Evolutionary conservation across 306 rosid genomes (phyloP), one percentile per base, ranked within the genome.

Genomic region (Rosa persica): DNA sequence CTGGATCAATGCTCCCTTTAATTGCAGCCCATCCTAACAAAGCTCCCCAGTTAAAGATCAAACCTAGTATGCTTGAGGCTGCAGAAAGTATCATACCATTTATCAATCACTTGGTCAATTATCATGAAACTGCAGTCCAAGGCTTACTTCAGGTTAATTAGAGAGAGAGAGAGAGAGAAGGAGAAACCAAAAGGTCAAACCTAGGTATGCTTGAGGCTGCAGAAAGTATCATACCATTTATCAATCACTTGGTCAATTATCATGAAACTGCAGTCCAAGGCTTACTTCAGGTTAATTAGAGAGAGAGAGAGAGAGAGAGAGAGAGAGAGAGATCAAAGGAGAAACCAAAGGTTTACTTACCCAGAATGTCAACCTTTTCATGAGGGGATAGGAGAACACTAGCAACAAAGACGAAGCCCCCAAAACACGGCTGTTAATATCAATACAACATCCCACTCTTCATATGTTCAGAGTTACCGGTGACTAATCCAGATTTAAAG

Each of bases 61-160:
- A 78, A 73, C 98, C 98, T 72, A 94, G 85, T 40, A 94, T 47
- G 97, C 98, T 88, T 94, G 98, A 83, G 98, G 97, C 98, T 94
- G 87, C 77, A 81, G 77, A n/a, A 75, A 76, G 25, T 34, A 22
- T 74, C 47, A 60, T 48, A 61, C n/a, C 69, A 70, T 43, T 47
- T 83, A 20, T 65, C 54, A 85, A 42, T 65, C 43, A 36, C 75
- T 64, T 58, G 65, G 73, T n/a, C 4, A 42, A 71, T 23, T 76
- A 70, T 76, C 42, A 70, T 70, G 79, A 79, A 81, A 83, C 73
- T 67, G 61, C 57, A 23, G 70, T 68, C 74, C 72, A 48, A 65
- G 55, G 67, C 51, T 42, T 70, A 68, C 52, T 42, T 67, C 60
- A 51, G 23, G 44, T 68, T 38, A n/a, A n/a, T n/a, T n/a, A n/a